Percentiles rank a stretch among this genome's conserved stretches.
phyloP scores from a whole-genome alignment of 441 rosid genomes.

The Arabidopsis hybrid region DNA sequence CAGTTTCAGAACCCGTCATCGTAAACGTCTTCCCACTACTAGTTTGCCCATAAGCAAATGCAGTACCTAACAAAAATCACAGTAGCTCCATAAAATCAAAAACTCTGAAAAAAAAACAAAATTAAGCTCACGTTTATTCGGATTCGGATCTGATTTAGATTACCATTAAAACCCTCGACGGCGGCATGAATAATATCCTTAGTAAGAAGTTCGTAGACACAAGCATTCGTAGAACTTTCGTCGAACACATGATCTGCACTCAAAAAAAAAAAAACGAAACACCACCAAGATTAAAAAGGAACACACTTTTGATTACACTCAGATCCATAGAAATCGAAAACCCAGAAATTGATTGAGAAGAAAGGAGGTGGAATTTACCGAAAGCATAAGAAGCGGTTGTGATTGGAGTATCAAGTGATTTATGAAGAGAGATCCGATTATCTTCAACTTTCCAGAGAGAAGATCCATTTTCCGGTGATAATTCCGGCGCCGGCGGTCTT shows the following conservation, averaged over 20 bases:
- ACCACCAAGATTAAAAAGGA: background rate
- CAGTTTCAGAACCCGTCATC: conserved; percentile 82
- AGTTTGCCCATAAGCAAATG: conserved; percentile 97
- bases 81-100: conserved; percentile 21
- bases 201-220: conserved; percentile 81
- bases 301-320: background rate
- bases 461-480: conserved; percentile 45
- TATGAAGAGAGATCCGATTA: conserved; percentile 79
- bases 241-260: conserved; percentile 79
- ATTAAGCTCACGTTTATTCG: background rate
- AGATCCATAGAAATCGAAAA: background rate
- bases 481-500: conserved; percentile 64
- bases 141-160: background rate
- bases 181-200: conserved; percentile 78
- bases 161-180: conserved; percentile 89
- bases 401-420: conserved; percentile 72
- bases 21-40: conserved; percentile 98
- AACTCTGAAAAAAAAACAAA: background rate
- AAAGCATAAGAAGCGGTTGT: conserved; percentile 74
- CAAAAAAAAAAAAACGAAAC: background rate
- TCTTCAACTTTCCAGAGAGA: conserved; percentile 76
- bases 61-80: conserved; percentile 63
- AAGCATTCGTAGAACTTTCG: conserved; percentile 66
- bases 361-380: conserved; percentile 49
- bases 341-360: background rate